Evolutionary conservation across 306 rosid genomes (phyloP), one percentile per base, ranked within the genome.

Genomic region (Fragaria nilgerrensis): DNA sequence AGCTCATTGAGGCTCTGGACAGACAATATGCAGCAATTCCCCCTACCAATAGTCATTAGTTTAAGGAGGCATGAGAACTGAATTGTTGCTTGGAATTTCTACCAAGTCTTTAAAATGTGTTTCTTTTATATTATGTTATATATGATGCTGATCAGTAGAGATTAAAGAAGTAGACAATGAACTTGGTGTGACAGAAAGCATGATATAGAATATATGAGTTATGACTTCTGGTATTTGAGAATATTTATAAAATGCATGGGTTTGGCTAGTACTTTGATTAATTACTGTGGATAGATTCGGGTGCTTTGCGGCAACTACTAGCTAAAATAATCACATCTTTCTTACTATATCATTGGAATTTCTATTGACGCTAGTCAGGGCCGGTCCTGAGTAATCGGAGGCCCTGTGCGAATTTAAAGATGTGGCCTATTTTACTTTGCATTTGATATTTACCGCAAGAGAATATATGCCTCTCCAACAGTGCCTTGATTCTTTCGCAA

Each of bases 1-100:
- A 78, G 73, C 68, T 82, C 16, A 82, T 82, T n/a, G 82, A 78
- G 55, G 67, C 78, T 77, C 73, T 78, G 66, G 82, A 74, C 23
- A 73, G 68, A 39, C 82, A 82, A 67, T 68, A 77, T 59, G 79
- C 73, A 16, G 76, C 69, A 15, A 68, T 66, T 55, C 22, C 71
- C 45, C 59, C 70, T 19, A 19, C 71, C 22, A 45, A 5, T 48
- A 45, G 71, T 62, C 47, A 44, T 12, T 61, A 74, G 55, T 5
- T 29, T 0, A 58, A 8, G 27, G 52, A 41, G 55, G 53, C 68
- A 39, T 53, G 50, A 23, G 39, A 53, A 66, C 25, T 32, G 22
- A 32, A n/a, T 9, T 74, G 23, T 48, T 22, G 13, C 76, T 16
- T 7, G 9, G 52, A 20, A 36, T 37, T 12, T 14, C 47, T 68